Evolutionary conservation across 1,284 basidiomycete genomes (phyloP), one percentile per base, ranked within the genome.

Genomic region (Phellopilus nigrolimitatus): DNA sequence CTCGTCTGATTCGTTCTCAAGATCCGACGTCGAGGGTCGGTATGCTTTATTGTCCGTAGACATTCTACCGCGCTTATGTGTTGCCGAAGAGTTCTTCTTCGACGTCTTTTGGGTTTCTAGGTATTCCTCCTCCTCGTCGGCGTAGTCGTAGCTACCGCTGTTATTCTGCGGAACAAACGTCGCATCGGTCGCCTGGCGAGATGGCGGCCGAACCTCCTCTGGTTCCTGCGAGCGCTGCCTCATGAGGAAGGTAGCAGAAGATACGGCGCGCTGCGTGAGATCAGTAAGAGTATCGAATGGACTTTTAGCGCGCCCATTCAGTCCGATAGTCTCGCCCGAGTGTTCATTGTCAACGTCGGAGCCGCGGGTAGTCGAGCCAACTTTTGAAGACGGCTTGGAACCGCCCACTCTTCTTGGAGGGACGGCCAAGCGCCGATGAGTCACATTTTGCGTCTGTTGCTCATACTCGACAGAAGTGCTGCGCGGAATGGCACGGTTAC

Each of bases 391-490:
- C 2, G 79, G 73, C 59, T 75, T 78, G 61, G 57, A 42, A 0
- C 58, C 49, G 4, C 43, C 37, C 53, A 43, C 22, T 55, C 75
- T 69, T 41, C 63, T 69, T 8, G 82, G 79, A 13, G 82, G 82
- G 15, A 76, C 68, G 1, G 78, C 75, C 41, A 85, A 71, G 45
- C 81, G 74, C 46, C 81, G 78, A 39, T 65, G 66, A 40, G 65
- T 67, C 22, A 74, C 74, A 21, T 75, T 72, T 46, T 79, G 75
- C 1, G 79, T 72, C 60, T 84, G 77, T 58, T 76, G 76, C 66
- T 88, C 86, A 64, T 84, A 88, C 62, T 88, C 86, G 53, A 86
- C 82, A 3, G 84, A 87, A 30, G 85, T 84, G 60, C 84, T 84
- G 39, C 84, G 76, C 4, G 84, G 83, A 2, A 83, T 68, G 43